Percentiles rank a stretch among this genome's conserved stretches.
Conservation (phyloP, 345 rosid genomes). For the Aurinia saxatilis region DNA sequence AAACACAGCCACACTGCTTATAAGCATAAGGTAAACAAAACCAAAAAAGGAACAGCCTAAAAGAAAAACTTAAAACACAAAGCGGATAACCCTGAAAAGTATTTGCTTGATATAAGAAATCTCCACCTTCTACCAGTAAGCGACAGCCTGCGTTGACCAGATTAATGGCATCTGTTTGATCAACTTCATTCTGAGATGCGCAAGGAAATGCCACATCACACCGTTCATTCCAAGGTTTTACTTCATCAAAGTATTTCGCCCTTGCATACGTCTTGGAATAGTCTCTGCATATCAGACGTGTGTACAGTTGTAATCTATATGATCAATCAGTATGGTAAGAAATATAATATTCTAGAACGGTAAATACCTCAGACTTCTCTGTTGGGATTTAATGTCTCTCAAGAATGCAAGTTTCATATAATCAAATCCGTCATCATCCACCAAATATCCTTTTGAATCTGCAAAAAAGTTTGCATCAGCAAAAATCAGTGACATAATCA, state of each 20-base stretch:
- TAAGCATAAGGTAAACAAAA: background rate
- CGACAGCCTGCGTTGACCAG: constrained; percentile 88
- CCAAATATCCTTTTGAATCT: constrained; percentile 95
- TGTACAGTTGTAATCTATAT: background rate
- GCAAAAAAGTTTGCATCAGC: constrained; percentile 24
- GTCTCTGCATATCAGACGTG: constrained; percentile 52
- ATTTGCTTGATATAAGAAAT: constrained; percentile 10
- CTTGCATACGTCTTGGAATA: constrained; percentile 98
- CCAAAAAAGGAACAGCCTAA: background rate
- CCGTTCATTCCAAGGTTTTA: constrained; percentile 95
- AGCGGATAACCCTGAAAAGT: background rate
- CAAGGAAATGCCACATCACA: constrained; percentile 96
- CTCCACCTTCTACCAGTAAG: constrained; percentile 82
- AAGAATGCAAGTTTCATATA: constrained; percentile 90
- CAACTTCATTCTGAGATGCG: constrained; percentile 91
- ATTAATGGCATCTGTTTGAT: constrained; percentile 90
- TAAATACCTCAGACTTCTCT: constrained; percentile 80
- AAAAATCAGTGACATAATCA: constrained; percentile 2
- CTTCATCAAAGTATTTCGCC: constrained; percentile 90
- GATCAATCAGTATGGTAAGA: background rate
- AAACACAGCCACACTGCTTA: background rate
- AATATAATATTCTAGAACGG: background rate
- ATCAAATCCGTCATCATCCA: constrained; percentile 98
- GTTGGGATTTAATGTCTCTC: constrained; percentile 94
- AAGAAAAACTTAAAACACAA: background rate